These are phyloP conservation scores for Fusarium luffae DNA, from an alignment of 2,329 filamentous ascomycete species.

Conservation along the genomic window DNA sequence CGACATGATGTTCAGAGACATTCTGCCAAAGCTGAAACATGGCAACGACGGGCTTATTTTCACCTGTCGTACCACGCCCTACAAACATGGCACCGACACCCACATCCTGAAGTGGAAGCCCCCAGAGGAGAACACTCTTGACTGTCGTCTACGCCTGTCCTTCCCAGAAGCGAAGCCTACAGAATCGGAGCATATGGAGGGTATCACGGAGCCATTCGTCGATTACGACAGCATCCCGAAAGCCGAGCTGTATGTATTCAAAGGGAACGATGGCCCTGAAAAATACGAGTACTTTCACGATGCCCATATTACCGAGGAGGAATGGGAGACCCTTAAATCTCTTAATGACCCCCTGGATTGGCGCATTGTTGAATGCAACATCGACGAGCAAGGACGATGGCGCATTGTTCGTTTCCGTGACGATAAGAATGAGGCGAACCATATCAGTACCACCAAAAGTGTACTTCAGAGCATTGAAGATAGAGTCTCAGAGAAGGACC, in stretches of 20 bases:
- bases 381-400: constrained; percentile 81
- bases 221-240: constrained; percentile 85
- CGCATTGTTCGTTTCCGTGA: constrained; percentile 89
- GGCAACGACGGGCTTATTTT: constrained; percentile 98
- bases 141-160: constrained; percentile 82
- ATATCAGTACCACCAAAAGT: constrained; percentile 83
- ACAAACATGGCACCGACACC: constrained; percentile 89
- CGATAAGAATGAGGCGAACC: constrained; percentile 92
- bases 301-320: constrained; percentile 75
- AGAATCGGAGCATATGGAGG: constrained; percentile 73
- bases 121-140: constrained; percentile 92
- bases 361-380: constrained; percentile 88
- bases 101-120: constrained; percentile 99
- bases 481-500: constrained; percentile 83
- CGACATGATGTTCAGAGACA: constrained; percentile 89
- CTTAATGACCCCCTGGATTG: constrained; percentile 82
- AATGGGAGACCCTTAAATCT: constrained; percentile 86
- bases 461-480: constrained; percentile 92
- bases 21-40: constrained; percentile 85
- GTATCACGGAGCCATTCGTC: constrained; percentile 68
- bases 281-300: constrained; percentile 73
- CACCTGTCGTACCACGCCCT: constrained; percentile 88
- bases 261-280: constrained; percentile 64
- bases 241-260: constrained; percentile 77
- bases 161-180: constrained; percentile 80